Evolutionary conservation across 495 filamentous ascomycete genomes (phyloP), one percentile per base, ranked within the genome.

Genomic region (Penicillium goetzii): DNA sequence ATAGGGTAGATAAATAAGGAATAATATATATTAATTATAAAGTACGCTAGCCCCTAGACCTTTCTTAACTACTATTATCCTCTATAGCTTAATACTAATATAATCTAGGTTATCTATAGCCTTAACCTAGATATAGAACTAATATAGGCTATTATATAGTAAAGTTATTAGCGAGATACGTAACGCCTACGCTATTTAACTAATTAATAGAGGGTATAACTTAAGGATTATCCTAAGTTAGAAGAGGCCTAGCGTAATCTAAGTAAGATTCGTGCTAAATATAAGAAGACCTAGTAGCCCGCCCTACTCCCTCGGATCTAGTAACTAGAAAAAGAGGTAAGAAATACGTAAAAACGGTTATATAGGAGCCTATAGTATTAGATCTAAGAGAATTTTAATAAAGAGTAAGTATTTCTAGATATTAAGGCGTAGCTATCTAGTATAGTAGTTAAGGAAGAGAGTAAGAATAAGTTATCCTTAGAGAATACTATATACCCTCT

Each of bases 341-440:
- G 45, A 54, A 64, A 64, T 47, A 64, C 56, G 45, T 56, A 34
- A 51, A 64, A 59, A 59, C 34, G 61, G 50, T 30, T 64, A 17
- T 23, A 59, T 1, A 41, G 61, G 49, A 59, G 55, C 53, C 43
- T 64, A 3, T 45, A 33, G 32, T 19, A 60, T 33, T 9, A 58
- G 15, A 57, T 63, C 23, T 40, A 25, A 38, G 54, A 58, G 52
- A 56, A 56, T 21, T 59, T 64, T 64, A 34, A 64, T 59, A 11
- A 64, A 64, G 55, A 59, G 41, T 21, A 64, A 64, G 61, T 33
- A 25, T 64, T 64, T 53, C 51, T 64, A 28, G 56, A 59, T n/a
- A 60, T 63, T 25, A 33, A 64, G 47, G 61, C 61, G 26, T 7
- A 64, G 56, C 34, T 64, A 11, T 64, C 56, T 19, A n/a, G 58